Percentiles rank a stretch among this genome's conserved stretches.
phyloP scores from a whole-genome alignment of 345 rosid species.

The Gossypium turneri region DNA sequence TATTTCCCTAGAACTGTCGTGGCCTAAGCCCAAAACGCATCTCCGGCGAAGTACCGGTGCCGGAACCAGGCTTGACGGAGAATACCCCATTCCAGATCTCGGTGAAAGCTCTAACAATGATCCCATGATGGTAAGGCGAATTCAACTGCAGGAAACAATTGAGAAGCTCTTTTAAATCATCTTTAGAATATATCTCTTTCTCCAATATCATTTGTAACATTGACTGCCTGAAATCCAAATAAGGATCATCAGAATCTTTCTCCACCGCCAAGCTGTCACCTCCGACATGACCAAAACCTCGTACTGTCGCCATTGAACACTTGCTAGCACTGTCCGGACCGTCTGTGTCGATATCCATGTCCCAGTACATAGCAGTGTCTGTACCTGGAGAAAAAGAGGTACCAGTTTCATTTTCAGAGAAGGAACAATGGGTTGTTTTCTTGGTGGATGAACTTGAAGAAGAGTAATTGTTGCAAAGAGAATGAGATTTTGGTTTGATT shows the following conservation, averaged over 20 bases:
- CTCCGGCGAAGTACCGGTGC: background rate
- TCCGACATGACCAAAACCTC: slow-evolving; percentile 56
- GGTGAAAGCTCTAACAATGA: slow-evolving; percentile 80
- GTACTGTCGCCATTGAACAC: slow-evolving; percentile 23
- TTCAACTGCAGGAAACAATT: slow-evolving; percentile 83
- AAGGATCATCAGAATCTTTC: slow-evolving; percentile 94
- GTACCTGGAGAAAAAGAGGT: slow-evolving; percentile 40
- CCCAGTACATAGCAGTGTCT: slow-evolving; percentile 20
- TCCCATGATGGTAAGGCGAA: slow-evolving; percentile 70
- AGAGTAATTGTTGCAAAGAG: slow-evolving; percentile 16
- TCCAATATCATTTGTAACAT: slow-evolving; percentile 96
- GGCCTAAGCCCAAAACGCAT: slow-evolving; percentile 19
- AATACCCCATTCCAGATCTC: slow-evolving; percentile 92
- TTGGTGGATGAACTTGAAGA: slow-evolving; percentile 28
- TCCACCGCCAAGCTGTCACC: slow-evolving; percentile 79
- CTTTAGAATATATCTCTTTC: slow-evolving; percentile 78
- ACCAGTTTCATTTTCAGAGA: slow-evolving; percentile 20
- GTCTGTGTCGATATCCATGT: slow-evolving; percentile 23
- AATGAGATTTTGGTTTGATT: slow-evolving; percentile 14
- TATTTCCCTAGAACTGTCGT: slow-evolving; percentile 19
- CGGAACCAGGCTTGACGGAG: slow-evolving; percentile 31
- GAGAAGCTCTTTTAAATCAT: slow-evolving; percentile 74
- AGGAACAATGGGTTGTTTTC: background rate
- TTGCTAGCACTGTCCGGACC: slow-evolving; percentile 3
- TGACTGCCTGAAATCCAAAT: slow-evolving; percentile 78